phyloP scores from a whole-genome alignment of 306 rosid species.

The Citrullus mucosospermus region DNA sequence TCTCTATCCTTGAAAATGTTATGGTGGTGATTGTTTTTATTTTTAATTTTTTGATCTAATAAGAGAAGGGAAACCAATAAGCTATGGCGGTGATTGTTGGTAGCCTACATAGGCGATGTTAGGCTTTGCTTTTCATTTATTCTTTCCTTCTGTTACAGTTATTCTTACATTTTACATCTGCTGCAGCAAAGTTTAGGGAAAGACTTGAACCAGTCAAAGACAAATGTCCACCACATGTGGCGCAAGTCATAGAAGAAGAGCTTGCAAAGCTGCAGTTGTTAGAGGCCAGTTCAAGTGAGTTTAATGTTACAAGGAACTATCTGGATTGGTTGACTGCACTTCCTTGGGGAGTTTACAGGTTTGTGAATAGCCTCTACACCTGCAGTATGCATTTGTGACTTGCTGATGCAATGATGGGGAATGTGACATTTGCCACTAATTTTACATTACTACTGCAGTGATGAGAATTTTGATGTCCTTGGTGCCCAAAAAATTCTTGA shows the following conservation, averaged over 20 bases:
- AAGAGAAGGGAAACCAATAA: too few species aligned
- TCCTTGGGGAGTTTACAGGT: constrained; percentile 99
- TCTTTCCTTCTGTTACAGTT: not conserved
- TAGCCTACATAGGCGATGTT: not conserved
- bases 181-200: constrained; percentile 81
- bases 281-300: constrained; percentile 98
- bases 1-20: not conserved
- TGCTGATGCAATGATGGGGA: not conserved
- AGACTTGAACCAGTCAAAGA: constrained; percentile 95
- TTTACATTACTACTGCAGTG: constrained; percentile 31
- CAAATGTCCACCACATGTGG: constrained; percentile 77
- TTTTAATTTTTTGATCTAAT: too few species aligned
- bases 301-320: constrained; percentile 94
- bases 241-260: constrained; percentile 97
- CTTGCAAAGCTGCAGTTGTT: constrained; percentile 79
- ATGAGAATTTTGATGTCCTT: constrained; percentile 91
- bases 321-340: constrained; percentile 97
- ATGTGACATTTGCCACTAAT: not conserved
- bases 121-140: not conserved
- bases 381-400: not conserved
- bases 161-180: not conserved
- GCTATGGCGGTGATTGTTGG: not conserved
- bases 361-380: not conserved
- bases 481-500: constrained; percentile 87
- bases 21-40: too few species aligned